Conservation (phyloP, 2,329 filamentous ascomycete genomes). For the Venturia effusa region DNA sequence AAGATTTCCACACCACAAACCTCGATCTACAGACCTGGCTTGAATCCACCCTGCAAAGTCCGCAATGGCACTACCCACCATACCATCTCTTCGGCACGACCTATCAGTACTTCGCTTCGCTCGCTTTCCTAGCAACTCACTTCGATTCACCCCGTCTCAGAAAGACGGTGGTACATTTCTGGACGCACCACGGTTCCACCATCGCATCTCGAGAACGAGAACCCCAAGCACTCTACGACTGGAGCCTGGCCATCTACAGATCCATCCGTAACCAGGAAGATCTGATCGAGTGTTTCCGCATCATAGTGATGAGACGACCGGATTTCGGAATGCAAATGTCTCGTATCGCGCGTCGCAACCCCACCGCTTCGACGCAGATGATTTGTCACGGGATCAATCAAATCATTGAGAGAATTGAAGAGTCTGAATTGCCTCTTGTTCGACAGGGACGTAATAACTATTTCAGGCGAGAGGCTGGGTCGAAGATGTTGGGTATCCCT, state of each 20-base stretch:
- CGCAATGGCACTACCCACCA: neutral
- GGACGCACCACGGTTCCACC: neutral
- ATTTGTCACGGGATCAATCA: neutral
- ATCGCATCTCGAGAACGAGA: neutral
- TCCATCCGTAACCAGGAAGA: constrained; percentile 5
- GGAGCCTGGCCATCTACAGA: neutral
- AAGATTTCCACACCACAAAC: neutral
- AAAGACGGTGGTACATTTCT: neutral
- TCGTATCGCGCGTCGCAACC: neutral
- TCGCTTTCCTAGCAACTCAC: neutral
- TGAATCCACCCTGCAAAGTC: neutral
- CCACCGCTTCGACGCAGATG: neutral
- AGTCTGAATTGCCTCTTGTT: neutral
- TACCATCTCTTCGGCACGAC: neutral
- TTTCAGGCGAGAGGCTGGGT: neutral
- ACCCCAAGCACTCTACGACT: neutral
- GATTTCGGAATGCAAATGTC: neutral
- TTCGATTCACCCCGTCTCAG: neutral
- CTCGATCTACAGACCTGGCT: neutral
- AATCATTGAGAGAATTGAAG: neutral
- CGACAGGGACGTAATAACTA: neutral
- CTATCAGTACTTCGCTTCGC: neutral
- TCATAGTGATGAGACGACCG: neutral
- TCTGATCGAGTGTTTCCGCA: neutral
- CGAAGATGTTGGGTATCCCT: neutral